Percentiles rank a stretch among this genome's conserved stretches.
These are phyloP conservation scores for Pseudoturritis turrita DNA, from an alignment of 345 rosid species.

Conservation along the genomic window DNA sequence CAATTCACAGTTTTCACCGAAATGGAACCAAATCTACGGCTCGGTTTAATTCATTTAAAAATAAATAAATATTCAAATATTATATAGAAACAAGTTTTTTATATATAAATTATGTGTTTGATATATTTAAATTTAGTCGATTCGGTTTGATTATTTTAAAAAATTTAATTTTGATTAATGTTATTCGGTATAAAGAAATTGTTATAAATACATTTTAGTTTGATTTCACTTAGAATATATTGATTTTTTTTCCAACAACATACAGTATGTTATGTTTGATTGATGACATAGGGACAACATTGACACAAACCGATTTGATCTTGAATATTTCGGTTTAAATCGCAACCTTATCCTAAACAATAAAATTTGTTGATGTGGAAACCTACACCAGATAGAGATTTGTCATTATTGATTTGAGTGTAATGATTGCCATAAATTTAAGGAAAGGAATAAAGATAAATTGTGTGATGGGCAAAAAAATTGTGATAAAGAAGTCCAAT, in stretches of 20 bases:
- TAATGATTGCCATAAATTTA: constrained; percentile 12
- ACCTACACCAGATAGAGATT: constrained; percentile 2
- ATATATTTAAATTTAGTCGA: background rate
- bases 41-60: background rate
- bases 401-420: background rate
- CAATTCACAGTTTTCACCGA: background rate
- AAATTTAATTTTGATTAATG: too few species aligned
- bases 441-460: background rate
- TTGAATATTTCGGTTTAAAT: background rate
- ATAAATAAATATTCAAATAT: background rate
- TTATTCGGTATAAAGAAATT: background rate
- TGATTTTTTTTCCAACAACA: too few species aligned
- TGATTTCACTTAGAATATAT: background rate
- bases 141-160: background rate
- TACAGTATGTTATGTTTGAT: too few species aligned
- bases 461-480: background rate
- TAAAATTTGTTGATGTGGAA: background rate
- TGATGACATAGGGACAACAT: too few species aligned
- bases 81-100: too few species aligned
- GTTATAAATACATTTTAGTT: background rate
- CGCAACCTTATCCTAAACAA: background rate
- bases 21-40: too few species aligned
- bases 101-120: too few species aligned
- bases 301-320: too few species aligned
- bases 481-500: background rate